Base-by-base conservation (phyloP, 2,329 filamentous ascomycete genomes). In the Cordyceps tenuipes region DNA sequence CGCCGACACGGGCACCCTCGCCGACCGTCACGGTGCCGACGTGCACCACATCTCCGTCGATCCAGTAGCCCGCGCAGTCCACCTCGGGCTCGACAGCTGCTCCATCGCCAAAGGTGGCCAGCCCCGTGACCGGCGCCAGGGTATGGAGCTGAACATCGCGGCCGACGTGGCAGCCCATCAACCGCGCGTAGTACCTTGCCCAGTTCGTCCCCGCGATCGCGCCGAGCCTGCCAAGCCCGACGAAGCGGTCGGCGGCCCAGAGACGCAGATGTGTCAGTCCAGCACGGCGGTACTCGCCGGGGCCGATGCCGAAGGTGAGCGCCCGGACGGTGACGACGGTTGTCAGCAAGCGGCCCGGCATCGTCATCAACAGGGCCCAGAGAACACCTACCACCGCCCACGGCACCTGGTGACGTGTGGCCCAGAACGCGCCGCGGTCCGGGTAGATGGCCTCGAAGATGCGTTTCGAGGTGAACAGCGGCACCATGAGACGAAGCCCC, bases 61-160 rank as follows among this genome's bases (percentile, higher is more conserved):
- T 60, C 65, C 65, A 66, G 64, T 63, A 66, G 6, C 65, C 65
- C 5, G 61, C 58, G 15, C 61, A 47, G 41, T 66, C 65, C n/a
- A 59, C 64, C 26, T 66, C 65, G 8, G 65, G 63, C 54, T 66
- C 65, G 1, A 66, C 36, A 5, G 63, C 62, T 15, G 64, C 64
- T 12, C 60, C 62, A 9, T 62, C 59, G 15, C 65, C 65, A 48
- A 66, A 65, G 56, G 50, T 63, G 8, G 62, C 65, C 6, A 65
- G 62, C 0, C 65, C 65, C 0, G 65, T 66, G 7, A 51, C 31
- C 0, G 65, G 65, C 4, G 64, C 61, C 1, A 66, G 57, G 0
- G 59, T 23, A 17, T 66, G 65, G 5, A 66, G 57, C 62, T 66
- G 65, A 12, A 60, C 65, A 31, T 64, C 60, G 9, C 51, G 49